Evolutionary conservation across 768 basidiomycete genomes (phyloP), one percentile per base, ranked within the genome.

Genomic region (Russula compacta): DNA sequence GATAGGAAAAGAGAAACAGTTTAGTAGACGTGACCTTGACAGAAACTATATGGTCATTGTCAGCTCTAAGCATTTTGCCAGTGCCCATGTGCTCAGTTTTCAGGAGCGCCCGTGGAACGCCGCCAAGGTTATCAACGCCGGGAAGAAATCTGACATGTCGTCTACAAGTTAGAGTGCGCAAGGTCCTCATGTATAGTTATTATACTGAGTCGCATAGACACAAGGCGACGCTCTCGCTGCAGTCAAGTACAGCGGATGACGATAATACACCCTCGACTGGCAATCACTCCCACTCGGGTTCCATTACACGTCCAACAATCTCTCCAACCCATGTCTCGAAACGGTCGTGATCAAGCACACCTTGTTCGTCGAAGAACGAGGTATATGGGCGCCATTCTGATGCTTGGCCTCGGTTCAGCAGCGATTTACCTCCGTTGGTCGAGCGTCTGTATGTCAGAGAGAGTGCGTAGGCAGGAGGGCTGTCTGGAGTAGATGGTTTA

Each of bases 291-390:
- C 76, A 69, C 69, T 85, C 85, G 11, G 56, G 10, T 71, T 86
- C 85, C 85, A 89, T 89, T 9, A 79, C 81, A 38, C 77, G 73
- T 68, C 87, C 86, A 29, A 92, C 88, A 33, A 87, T 73, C 56
- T 79, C 82, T 4, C 83, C 84, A 3, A 93, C 82, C 91, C 92
- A 95, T 36, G 74, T 76, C 72, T 89, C 89, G 60, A 95, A 89
- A 32, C 70, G 74, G 17, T 80, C 84, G 69, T 88, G 84, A 68
- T 89, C 85, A 78, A 98, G 82, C 35, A 77, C 81, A 3, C 94
- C 94, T 29, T 82, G 76, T 49, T 81, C 85, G 66, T 94, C 90
- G 69, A 95, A 93, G 73, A 95, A 91, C 14, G 79, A 78, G 36
- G 83, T 83, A 72, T 86, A 89, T 19, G 78, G 75, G 46, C 79